These are phyloP conservation scores for Verticillium nonalfalfae DNA, from an alignment of 2,329 filamentous ascomycete species.

Conservation along the genomic window DNA sequence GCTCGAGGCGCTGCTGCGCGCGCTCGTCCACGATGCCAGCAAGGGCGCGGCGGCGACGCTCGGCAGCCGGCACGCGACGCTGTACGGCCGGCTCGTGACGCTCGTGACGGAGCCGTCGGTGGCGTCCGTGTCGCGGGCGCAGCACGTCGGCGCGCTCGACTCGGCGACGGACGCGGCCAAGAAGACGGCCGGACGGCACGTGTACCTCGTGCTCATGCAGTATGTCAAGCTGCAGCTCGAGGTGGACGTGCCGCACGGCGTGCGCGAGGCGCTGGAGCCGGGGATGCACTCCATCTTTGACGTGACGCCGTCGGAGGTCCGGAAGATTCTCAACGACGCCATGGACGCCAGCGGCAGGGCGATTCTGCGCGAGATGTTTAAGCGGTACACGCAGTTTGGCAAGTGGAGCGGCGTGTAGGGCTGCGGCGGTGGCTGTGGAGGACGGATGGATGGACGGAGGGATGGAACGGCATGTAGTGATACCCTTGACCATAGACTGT, in stretches of 20 bases:
- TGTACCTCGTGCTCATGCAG: conserved; percentile 52
- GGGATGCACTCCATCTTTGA: conserved; percentile 54
- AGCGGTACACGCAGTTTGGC: conserved; percentile 54
- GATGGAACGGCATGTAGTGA: not conserved
- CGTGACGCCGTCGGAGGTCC: conserved; percentile 47
- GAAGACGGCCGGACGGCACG: conserved; percentile 53
- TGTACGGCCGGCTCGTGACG: conserved; percentile 49
- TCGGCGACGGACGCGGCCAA: conserved; percentile 57
- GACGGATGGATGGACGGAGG: no score
- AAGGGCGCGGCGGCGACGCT: conserved; percentile 15
- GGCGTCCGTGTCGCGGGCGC: conserved; percentile 43
- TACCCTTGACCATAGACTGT: not conserved
- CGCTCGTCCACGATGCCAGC: conserved; percentile 37
- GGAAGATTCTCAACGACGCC: conserved; percentile 52
- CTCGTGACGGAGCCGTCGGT: conserved; percentile 54
- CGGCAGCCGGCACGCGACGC: conserved; percentile 37
- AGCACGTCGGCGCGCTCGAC: conserved; percentile 40
- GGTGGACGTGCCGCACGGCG: conserved; percentile 37
- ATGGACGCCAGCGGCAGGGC: conserved; percentile 54
- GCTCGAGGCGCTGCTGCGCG: conserved; percentile 49
- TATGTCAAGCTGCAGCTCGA: conserved; percentile 59
- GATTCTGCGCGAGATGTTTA: conserved; percentile 52
- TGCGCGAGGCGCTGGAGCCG: conserved; percentile 50
- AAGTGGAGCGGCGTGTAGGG: conserved; percentile 53
- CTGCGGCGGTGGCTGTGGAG: no score